Evolutionary conservation across 768 basidiomycete species (phyloP).

Genomic region (Filobasidium floriforme): DNA sequence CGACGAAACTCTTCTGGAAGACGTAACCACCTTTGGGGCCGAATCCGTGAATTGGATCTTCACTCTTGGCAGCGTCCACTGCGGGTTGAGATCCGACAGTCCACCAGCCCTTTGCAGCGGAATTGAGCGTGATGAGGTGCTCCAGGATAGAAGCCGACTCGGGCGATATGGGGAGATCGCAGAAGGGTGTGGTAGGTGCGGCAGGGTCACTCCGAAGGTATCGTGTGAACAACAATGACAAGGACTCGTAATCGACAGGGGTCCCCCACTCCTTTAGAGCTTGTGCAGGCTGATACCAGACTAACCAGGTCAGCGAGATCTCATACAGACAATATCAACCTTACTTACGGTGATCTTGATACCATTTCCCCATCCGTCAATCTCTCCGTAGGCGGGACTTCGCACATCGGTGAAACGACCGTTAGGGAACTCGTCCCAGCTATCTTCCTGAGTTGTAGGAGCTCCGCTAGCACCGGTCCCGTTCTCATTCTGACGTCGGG

Average conservation of each 20-base stretch:
- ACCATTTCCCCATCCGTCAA: conserved; percentile 46
- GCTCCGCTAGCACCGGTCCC: conserved; percentile 11
- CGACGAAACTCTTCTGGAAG: conserved; percentile 95
- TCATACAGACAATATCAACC: not conserved
- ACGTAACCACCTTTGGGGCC: conserved; percentile 88
- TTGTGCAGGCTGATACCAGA: conserved; percentile 52
- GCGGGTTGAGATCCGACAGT: conserved; percentile 95
- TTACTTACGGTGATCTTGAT: conserved; percentile 43
- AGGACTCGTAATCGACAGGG: conserved; percentile 59
- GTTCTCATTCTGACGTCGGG: not conserved
- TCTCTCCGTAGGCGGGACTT: conserved; percentile 46
- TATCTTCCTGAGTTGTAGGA: conserved; percentile 33
- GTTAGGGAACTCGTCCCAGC: conserved; percentile 47
- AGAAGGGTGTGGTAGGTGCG: conserved; percentile 78
- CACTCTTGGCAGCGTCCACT: conserved; percentile 67
- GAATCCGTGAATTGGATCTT: conserved; percentile 79
- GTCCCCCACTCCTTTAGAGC: conserved; percentile 68
- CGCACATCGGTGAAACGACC: conserved; percentile 46
- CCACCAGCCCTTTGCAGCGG: conserved; percentile 66
- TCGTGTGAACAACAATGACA: conserved; percentile 69
- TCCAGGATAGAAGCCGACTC: conserved; percentile 76
- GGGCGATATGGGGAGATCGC: conserved; percentile 64
- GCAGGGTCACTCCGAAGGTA: conserved; percentile 65
- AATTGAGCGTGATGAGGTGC: conserved; percentile 67
- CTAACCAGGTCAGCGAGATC: conserved; percentile 8